These are phyloP conservation scores for Epichloe gansuensis DNA, from an alignment of 2,329 filamentous ascomycete genomes.

Conservation along the genomic window DNA sequence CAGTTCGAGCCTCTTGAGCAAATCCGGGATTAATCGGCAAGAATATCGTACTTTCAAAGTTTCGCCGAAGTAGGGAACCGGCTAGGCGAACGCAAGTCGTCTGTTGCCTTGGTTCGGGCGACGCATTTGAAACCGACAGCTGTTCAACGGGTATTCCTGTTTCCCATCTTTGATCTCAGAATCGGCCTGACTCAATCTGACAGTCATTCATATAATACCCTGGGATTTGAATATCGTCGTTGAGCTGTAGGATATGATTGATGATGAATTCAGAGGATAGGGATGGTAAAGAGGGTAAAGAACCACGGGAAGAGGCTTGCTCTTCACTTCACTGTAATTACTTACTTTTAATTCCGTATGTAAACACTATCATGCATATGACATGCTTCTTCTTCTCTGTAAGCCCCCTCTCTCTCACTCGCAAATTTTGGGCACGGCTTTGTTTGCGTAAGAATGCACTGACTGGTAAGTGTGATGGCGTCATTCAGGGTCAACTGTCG, in stretches of 20 bases:
- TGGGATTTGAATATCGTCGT: neutral
- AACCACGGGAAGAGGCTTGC: neutral
- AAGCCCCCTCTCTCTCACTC: too few relatives aligned
- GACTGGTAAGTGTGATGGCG: constrained; percentile 5
- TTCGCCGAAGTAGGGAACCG: too few relatives aligned
- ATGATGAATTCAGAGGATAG: neutral
- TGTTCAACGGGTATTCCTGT: too few relatives aligned
- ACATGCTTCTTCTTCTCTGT: neutral
- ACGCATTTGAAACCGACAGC: neutral
- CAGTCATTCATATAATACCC: neutral
- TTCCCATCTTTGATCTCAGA: neutral
- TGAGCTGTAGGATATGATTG: neutral
- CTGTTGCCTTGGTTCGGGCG: too few relatives aligned
- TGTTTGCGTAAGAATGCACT: neutral
- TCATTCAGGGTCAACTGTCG: constrained; percentile 9
- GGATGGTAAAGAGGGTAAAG: neutral
- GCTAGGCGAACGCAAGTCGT: too few relatives aligned
- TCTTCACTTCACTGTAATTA: neutral
- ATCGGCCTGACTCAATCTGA: neutral
- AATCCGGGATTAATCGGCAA: neutral
- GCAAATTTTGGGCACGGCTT: neutral
- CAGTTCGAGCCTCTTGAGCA: constrained; percentile 28
- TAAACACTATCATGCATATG: neutral
- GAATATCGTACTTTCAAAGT: too few relatives aligned
- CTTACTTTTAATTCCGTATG: neutral